Base-by-base conservation (phyloP, 2,329 filamentous ascomycete species). In the Calonectria pseudoturangicola region DNA sequence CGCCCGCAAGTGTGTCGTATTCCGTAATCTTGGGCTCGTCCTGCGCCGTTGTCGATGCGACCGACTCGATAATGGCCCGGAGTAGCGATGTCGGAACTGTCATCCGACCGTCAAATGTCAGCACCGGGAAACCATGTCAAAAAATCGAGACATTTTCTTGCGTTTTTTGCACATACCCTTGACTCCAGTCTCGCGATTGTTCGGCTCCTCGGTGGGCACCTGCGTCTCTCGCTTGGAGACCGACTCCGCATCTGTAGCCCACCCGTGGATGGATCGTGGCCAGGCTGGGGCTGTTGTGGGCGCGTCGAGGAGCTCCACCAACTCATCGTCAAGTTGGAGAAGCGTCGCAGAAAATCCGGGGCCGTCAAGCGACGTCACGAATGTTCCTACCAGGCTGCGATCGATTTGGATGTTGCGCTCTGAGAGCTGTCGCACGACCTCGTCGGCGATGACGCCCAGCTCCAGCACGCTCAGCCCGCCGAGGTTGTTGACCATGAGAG, bases 21-120 rank as follows among this genome's bases (percentile, higher is more conserved):
- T 77, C 76, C 13, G 80, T 81, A 15, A 81, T 81, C 33, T 80
- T 77, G 2, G 80, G 80, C 78, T 81, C 80, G 43, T 80, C 77
- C 79, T 93, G 92, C 2, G 75, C 54, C 39, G 74, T 78, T 0
- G 74, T 73, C 45, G 70, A 70, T 48, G 73, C 74, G 1, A 79
- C 73, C 18, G 74, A 73, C 13, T 77, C 69, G 21, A 79, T 72
- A 41, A 79, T 71, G 50, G 64, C 66, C 72, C 74, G 74, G 54
- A 79, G 60, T 0, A 79, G 72, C 2, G 58, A 45, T 39, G 77
- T 72, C 13, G 76, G 67, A 36, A 79, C 76, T 78, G 7, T 54
- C 10, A 27, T 43, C 21, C 30, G 33, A 12, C 47, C 33, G 10
- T 36, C 21, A 21, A 33, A 33, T 21, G 4, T 54, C 21, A 51